Conservation (phyloP, 2,329 filamentous ascomycete genomes). For the Zalaria sp. region DNA sequence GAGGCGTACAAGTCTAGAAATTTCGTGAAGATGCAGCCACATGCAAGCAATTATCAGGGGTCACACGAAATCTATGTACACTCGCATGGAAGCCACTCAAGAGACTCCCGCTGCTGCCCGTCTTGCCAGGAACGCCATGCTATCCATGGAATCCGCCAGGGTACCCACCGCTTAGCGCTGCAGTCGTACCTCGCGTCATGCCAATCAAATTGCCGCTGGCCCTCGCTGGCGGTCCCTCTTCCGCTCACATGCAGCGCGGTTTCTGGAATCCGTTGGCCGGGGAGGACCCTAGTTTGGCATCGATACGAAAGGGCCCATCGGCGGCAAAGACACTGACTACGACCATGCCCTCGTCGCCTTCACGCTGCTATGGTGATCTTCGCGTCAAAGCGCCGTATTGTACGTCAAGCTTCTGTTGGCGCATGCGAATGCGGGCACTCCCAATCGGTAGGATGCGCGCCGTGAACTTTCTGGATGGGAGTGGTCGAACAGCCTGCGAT, state of each 20-base stretch:
- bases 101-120: too few species aligned
- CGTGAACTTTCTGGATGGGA: conserved; percentile 1
- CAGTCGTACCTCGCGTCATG: conserved; percentile 1
- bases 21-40: too few species aligned
- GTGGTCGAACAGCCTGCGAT: neutral
- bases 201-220: neutral
- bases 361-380: neutral
- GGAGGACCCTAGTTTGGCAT: neutral
- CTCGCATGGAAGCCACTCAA: too few species aligned
- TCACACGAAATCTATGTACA: too few species aligned
- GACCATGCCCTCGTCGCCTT: neutral
- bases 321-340: neutral
- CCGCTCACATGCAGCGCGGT: neutral
- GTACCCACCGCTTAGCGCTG: conserved; percentile 3
- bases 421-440: neutral
- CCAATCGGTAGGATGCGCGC: neutral
- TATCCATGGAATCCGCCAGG: neutral
- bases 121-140: too few species aligned
- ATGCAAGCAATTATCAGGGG: too few species aligned
- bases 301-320: neutral
- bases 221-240: neutral
- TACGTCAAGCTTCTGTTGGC: conserved; percentile 2
- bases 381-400: neutral
- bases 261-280: neutral
- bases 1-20: too few species aligned